Evolutionary conservation across 805 yeast species (phyloP), one percentile per base, ranked within the genome.

Genomic region (Isabelozyma heimii): DNA sequence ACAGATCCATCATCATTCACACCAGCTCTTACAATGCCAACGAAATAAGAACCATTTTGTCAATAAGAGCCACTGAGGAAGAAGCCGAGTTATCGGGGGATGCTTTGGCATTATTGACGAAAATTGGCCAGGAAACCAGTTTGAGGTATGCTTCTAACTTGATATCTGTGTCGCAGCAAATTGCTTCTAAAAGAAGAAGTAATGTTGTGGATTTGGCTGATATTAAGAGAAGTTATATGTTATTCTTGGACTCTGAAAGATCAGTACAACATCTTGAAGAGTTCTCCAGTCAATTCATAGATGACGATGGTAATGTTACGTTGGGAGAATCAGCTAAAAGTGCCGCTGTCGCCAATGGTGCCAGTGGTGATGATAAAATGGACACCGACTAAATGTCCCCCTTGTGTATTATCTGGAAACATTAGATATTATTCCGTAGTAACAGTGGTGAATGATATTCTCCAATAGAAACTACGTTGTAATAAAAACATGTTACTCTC

Each of bases 51-150:
- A 84, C 91, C 44, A 94, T 94, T 60, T 74, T 94, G 53, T 77
- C 88, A 28, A 94, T 92, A 59, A 84, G 99, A 63, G 90, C 97
- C 2, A 88, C 85, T 60, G 97, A 91, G 64, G 99, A 94, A 69
- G 97, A 91, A 63, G 91, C 89, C 45, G 94, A 89, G 56, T 73
- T 94, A 53, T 67, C 84, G 13, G 77, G 80, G 7, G 97, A 91
- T 61, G 97, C 97, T 0, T 75, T 92, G 54, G 92, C 88, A 43
- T 77, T 91, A 57, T 79, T 94, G 58, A 89, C 98, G 20, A 88
- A 90, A 64, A 89, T 91, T 53, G 97, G 97, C 13, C 77, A 81
- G 54, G 97, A 88, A 65, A 89, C 98, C 5, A 85, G 95, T 65
- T 79, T 94, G 60, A 84, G 99, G 62, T 94, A 94, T 66, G 94